Evolutionary conservation across 768 basidiomycete species (phyloP), one percentile per base, ranked within the genome.

Genomic region (Lepiota subincarnata): DNA sequence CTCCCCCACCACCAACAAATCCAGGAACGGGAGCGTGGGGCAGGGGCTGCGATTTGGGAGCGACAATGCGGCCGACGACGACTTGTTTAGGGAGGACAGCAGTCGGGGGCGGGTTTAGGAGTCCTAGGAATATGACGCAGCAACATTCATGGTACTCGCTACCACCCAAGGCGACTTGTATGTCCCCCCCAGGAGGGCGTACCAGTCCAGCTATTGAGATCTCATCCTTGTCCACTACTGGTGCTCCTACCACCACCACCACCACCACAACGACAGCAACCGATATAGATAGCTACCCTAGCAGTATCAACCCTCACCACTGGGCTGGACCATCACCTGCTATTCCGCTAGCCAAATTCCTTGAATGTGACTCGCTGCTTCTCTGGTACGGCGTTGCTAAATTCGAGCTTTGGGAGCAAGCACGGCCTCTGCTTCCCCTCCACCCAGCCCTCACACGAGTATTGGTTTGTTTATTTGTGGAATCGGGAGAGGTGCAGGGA

Each of bases 331-430:
- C 0, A 71, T 89, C 12, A 61, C 87, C 14, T 77, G 83, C 1
- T 89, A 84, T 60, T 80, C 86, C 2, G 87, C 87, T 0, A 84
- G 86, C 3, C 77, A 86, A 58, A 67, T n/a, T 86, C 13, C 76
- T 26, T 12, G 84, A 90, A 60, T 86, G 89, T 60, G 81, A 85
- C 18, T 78, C 77, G 41, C 57, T 71, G 10, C 62, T 77, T 1
- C 68, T 76, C 0, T 85, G 82, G 77, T 88, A 87, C 60, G 70
- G 77, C 36, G 60, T 89, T 18, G 68, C 73, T 6, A 77, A 84
- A 0, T 72, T 82, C 57, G 89, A 90, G 59, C 73, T 91, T 2
- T 73, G 90, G 18, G 89, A 91, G n/a, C 60, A 64, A 90, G 14
- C 87, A 91, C 46, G 60, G 53, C 58, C n/a, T 59, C 55, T 12